phyloP scores from a whole-genome alignment of 176 grass and related monocot species.

The Rhipidocladum racemiflorum region DNA sequence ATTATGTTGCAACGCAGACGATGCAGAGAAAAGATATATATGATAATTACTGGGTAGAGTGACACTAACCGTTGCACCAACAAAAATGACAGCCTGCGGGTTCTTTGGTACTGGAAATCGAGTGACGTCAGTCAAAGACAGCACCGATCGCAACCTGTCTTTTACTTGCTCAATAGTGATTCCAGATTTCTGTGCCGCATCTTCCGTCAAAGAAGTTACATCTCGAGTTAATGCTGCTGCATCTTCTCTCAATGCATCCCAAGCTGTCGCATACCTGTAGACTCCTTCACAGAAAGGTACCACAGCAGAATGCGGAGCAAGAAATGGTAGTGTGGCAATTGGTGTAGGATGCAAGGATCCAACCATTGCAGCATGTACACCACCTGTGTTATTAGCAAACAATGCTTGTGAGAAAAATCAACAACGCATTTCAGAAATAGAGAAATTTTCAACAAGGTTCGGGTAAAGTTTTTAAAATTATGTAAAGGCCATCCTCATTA shows the following conservation, averaged over 20 bases:
- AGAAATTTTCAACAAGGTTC: not conserved
- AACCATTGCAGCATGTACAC: slow-evolving; percentile 97
- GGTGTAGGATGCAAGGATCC: slow-evolving; percentile 86
- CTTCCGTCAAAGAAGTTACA: slow-evolving; percentile 44
- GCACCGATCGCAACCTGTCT: slow-evolving; percentile 70
- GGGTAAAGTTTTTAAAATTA: not conserved
- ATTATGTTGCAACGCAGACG: not conserved
- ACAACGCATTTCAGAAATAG: not conserved
- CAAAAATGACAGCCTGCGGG: slow-evolving; percentile 70
- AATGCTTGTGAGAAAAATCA: slow-evolving; percentile 8
- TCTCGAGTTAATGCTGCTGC: slow-evolving; percentile 45
- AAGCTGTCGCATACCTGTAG: slow-evolving; percentile 75
- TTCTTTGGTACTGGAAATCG: slow-evolving; percentile 75
- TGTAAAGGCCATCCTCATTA: not conserved
- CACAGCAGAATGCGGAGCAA: slow-evolving; percentile 88
- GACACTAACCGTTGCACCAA: slow-evolving; percentile 61
- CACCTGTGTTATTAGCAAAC: slow-evolving; percentile 49
- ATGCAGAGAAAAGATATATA: not conserved
- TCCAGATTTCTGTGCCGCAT: slow-evolving; percentile 23
- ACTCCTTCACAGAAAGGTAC: slow-evolving; percentile 92
- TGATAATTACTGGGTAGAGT: not conserved
- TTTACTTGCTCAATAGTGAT: slow-evolving; percentile 68
- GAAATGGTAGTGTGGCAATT: slow-evolving; percentile 92
- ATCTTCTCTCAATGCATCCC: slow-evolving; percentile 86
- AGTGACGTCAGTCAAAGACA: slow-evolving; percentile 88